Evolutionary conservation across 352 stramenopile species (phyloP), one percentile per base, ranked within the genome.

Genomic region (Pythium aristosporum): DNA sequence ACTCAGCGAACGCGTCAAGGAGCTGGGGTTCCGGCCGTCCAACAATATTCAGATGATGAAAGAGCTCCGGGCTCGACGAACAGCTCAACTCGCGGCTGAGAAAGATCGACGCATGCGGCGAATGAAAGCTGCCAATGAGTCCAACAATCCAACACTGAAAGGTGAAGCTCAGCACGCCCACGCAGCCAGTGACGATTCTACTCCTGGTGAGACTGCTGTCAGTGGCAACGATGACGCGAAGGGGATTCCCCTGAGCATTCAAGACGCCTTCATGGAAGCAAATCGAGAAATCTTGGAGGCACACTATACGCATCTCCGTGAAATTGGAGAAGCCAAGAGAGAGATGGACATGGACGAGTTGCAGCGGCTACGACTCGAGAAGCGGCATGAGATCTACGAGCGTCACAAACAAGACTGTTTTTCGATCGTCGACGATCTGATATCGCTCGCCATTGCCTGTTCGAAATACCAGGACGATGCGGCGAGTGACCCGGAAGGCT

Each of bases 11-110:
- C 66, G 72, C 5, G 80, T 91, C 1, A 64, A 82, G 8, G 65
- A 76, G 43, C 69, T 87, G 50, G 67, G 81, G n/a, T 91, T 92
- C 52, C 72, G 83, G 0, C 83, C 81, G 12, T 88, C 83, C 3
- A 91, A 85, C 63, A 92, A 92, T 49, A 48, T 91, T 20, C 80
- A 91, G 61, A 92, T 92, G 83, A 91, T 92, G 83, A 91, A 89
- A 64, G 83, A 92, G 36, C 69, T 92, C 1, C 80, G 80, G 23
- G 79, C 81, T 48, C 70, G 80, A n/a, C 75, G 81, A 10, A 85
- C 87, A 61, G 74, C 79, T 15, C 83, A 92, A 48, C 58, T 89
- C 2, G 79, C 74, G 51, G 81, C 79, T 20, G 81, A 91, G 52
- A 89, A 88, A 23, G 83, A 92, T 53, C 76, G 81, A 5, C 70